Evolutionary conservation across 345 rosid species (phyloP).

Genomic region (Turritis glabra): DNA sequence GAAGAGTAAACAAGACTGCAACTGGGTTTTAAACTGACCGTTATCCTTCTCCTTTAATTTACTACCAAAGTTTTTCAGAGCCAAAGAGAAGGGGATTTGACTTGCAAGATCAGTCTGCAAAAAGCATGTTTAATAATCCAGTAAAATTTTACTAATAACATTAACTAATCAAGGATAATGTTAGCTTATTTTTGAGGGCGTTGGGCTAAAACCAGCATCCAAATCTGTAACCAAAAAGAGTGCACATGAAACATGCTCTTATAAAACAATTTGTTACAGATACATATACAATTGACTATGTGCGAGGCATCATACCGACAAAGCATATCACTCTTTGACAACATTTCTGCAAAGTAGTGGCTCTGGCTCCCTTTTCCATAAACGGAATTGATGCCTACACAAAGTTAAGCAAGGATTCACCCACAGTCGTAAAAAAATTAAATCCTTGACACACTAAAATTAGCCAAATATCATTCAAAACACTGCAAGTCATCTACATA

Average conservation of each 20-base stretch:
- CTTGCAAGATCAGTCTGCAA: conserved; percentile 69
- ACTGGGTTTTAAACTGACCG: conserved; percentile 15
- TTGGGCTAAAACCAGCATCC: conserved; percentile 79
- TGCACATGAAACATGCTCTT: neutral
- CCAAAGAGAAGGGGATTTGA: conserved; percentile 49
- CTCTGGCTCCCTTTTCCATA: conserved; percentile 70
- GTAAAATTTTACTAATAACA: neutral
- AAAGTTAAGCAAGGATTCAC: neutral
- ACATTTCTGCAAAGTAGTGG: conserved; percentile 55
- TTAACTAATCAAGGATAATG: neutral
- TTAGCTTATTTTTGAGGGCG: conserved; percentile 59
- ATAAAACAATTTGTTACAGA: neutral
- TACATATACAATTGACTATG: neutral
- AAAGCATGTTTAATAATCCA: neutral
- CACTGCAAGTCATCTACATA: too few relatives aligned
- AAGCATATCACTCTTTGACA: conserved; percentile 66
- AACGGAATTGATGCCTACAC: conserved; percentile 60
- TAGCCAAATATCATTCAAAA: too few relatives aligned
- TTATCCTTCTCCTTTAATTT: conserved; percentile 51
- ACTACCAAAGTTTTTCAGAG: conserved; percentile 57
- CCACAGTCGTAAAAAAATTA: neutral
- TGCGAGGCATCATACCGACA: conserved; percentile 47
- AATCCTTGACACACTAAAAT: neutral
- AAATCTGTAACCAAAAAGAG: conserved; percentile 50
- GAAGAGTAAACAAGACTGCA: neutral